phyloP scores from a whole-genome alignment of 495 filamentous ascomycete genomes.

The Letharia lupina region DNA sequence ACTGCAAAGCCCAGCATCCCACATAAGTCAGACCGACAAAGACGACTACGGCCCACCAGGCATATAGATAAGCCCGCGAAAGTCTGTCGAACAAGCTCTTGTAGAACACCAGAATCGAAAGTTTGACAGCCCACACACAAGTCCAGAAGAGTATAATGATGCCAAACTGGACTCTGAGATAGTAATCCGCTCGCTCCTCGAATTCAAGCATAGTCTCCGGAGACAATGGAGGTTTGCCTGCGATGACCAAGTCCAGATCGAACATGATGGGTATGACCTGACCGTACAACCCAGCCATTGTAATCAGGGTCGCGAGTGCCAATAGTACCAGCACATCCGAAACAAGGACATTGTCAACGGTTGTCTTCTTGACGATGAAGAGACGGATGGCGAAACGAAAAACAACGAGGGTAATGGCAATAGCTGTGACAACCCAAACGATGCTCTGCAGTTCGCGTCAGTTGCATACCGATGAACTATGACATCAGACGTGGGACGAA shows the following conservation, averaged over 20 bases:
- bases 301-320: slow-evolving; percentile 13
- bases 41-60: slow-evolving; percentile 35
- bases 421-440: slow-evolving; percentile 19
- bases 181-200: slow-evolving; percentile 4
- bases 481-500: not conserved
- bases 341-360: slow-evolving; percentile 3
- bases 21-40: slow-evolving; percentile 34
- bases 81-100: slow-evolving; percentile 32
- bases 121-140: slow-evolving; percentile 41
- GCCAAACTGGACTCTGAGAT: slow-evolving; percentile 29
- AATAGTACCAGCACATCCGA: slow-evolving; percentile 14
- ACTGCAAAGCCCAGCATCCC: slow-evolving; percentile 31
- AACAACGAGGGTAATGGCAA: slow-evolving; percentile 18
- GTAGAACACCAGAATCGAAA: slow-evolving; percentile 39
- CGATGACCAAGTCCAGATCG: slow-evolving; percentile 12
- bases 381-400: slow-evolving; percentile 14
- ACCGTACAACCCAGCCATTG: slow-evolving; percentile 15
- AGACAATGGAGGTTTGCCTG: not conserved
- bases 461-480: not conserved
- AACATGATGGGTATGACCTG: slow-evolving; percentile 16
- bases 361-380: slow-evolving; percentile 7
- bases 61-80: slow-evolving; percentile 20
- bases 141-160: slow-evolving; percentile 39
- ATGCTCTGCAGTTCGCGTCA: slow-evolving; percentile 12
- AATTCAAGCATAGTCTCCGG: not conserved